A percentile compares a stretch with the other conserved stretches of the same genome.
Conservation (phyloP, 768 basidiomycete species). For the Candolleomyces aberdarensis region DNA sequence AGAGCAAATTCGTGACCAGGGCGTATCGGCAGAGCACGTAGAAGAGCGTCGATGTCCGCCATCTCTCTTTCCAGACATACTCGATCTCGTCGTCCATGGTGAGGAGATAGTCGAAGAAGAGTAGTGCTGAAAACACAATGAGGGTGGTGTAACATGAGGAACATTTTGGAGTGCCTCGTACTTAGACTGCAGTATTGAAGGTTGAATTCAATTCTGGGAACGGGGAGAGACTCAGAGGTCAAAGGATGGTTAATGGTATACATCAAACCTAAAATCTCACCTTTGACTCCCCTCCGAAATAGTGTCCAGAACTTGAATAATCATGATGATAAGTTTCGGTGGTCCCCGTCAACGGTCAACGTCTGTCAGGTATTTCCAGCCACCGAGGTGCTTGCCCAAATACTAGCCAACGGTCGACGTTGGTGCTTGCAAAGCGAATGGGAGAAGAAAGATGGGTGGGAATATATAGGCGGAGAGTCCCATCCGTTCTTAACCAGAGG, state of each 20-base stretch:
- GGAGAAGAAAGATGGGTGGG: not conserved
- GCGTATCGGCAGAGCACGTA: conserved; percentile 8
- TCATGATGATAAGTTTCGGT: not conserved
- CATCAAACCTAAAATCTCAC: not conserved
- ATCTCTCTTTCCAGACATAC: conserved; percentile 6
- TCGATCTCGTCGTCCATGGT: conserved; percentile 2
- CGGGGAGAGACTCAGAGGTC: not conserved
- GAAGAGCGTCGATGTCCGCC: conserved; percentile 2
- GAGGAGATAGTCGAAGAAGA: conserved; percentile 4
- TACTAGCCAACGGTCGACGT: not conserved
- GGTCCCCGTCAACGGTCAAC: not conserved
- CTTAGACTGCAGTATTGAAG: conserved; percentile 4
- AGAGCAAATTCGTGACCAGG: conserved; percentile 1
- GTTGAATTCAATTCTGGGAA: not conserved
- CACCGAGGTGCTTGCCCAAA: not conserved
- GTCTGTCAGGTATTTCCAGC: not conserved
- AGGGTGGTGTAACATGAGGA: not conserved
- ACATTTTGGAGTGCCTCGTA: not conserved
- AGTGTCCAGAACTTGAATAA: no score
- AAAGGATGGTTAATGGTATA: not conserved
- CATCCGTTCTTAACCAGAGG: no score
- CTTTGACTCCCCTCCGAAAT: no score
- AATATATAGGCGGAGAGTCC: not conserved
- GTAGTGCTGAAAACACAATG: not conserved
- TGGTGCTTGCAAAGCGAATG: not conserved